These are phyloP conservation scores for Aureobasidium melanogenum DNA, from an alignment of 2,329 filamentous ascomycete genomes.

Conservation along the genomic window DNA sequence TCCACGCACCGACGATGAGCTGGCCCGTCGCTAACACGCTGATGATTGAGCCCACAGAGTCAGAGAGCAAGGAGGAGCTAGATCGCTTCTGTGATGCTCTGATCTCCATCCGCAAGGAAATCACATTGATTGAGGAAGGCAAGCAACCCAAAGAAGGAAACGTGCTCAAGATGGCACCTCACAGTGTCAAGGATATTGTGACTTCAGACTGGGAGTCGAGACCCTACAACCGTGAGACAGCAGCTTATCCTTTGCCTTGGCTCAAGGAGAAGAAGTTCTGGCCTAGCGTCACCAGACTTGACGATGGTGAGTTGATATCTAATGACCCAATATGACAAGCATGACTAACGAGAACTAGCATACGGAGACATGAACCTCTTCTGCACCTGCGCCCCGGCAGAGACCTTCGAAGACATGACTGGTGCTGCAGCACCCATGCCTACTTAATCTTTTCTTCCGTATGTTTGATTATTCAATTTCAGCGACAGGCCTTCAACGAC, in stretches of 20 bases:
- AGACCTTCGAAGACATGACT: constrained; percentile 38
- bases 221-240: constrained; percentile 70
- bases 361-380: constrained; percentile 90
- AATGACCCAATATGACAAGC: background rate
- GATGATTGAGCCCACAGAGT: constrained; percentile 97
- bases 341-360: constrained; percentile 39
- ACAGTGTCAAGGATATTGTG: constrained; percentile 74
- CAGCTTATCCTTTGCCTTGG: constrained; percentile 76
- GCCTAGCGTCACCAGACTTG: constrained; percentile 76
- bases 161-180: constrained; percentile 81
- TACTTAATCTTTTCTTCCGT: background rate
- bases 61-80: constrained; percentile 82
- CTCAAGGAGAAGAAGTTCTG: constrained; percentile 96
- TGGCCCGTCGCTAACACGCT: constrained; percentile 92
- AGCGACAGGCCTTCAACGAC: constrained; percentile 11
- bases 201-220: constrained; percentile 68
- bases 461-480: background rate
- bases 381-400: constrained; percentile 85
- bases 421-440: constrained; percentile 22
- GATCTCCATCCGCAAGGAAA: constrained; percentile 78
- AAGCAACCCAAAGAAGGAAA: constrained; percentile 66
- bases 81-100: constrained; percentile 89
- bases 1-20: constrained; percentile 95
- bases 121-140: constrained; percentile 73
- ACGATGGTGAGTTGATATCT: constrained; percentile 62